Conservation (phyloP, 257 asterid genomes). For the Fraxinus anomala region DNA sequence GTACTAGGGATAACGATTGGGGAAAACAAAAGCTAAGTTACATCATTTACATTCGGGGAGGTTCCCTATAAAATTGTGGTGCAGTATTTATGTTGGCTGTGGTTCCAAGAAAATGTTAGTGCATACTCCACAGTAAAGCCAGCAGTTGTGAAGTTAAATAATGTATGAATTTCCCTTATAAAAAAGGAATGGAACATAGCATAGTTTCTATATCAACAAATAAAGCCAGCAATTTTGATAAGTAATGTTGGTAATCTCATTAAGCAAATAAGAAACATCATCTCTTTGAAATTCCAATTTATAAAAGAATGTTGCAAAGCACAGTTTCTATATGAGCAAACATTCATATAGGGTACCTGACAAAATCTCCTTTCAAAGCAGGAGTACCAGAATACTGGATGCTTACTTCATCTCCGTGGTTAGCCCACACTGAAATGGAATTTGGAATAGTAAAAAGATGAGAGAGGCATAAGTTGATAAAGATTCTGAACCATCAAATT, state of each 20-base stretch:
- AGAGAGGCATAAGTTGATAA: slow-evolving; percentile 21
- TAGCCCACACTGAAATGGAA: slow-evolving; percentile 83
- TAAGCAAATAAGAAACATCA: background rate
- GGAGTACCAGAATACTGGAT: slow-evolving; percentile 94
- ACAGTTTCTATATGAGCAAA: slow-evolving; percentile 15
- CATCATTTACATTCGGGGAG: too few relatives aligned
- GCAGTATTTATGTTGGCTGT: too few relatives aligned
- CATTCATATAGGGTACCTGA: slow-evolving; percentile 54
- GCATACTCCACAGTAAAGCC: too few relatives aligned
- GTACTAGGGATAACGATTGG: background rate
- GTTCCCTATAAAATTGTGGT: too few relatives aligned
- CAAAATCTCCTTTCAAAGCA: slow-evolving; percentile 95
- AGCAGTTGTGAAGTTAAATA: too few relatives aligned
- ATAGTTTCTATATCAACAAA: too few relatives aligned
- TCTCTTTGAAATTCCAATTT: background rate
- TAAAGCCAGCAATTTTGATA: too few relatives aligned
- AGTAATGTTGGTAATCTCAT: too few relatives aligned
- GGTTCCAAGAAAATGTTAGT: too few relatives aligned
- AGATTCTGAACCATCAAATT: slow-evolving; percentile 16
- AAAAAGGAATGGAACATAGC: too few relatives aligned
- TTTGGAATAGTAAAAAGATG: slow-evolving; percentile 25
- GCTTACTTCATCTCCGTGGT: slow-evolving; percentile 94
- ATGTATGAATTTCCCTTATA: too few relatives aligned
- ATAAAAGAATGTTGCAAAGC: background rate
- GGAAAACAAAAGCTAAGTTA: background rate